These are phyloP conservation scores for Nitzschia sp. DNA, from an alignment of 108 stramenopile species.

Conservation along the genomic window DNA sequence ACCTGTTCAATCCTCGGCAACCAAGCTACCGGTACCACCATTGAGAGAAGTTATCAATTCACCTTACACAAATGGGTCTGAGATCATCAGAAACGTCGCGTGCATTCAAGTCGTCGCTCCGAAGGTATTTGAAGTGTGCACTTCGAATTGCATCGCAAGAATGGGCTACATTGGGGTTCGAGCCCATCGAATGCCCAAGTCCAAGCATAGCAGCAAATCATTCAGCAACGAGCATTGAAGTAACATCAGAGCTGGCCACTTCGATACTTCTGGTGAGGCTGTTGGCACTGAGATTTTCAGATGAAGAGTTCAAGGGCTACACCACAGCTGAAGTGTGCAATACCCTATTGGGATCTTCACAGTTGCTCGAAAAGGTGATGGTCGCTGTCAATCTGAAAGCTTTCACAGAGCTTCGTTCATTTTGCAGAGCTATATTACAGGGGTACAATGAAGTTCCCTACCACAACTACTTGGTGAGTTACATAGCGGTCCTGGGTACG, in stretches of 20 bases:
- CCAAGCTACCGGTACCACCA: too few relatives aligned
- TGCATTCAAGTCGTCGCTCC: not conserved
- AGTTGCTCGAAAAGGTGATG: not conserved
- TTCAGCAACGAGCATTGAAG: constrained; percentile 6
- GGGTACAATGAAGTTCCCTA: constrained; percentile 56
- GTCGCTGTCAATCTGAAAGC: constrained; percentile 29
- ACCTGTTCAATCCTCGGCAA: too few relatives aligned
- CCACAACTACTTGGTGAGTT: constrained; percentile 41
- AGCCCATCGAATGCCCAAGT: not conserved
- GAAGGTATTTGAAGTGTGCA: constrained; percentile 2
- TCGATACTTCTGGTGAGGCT: constrained; percentile 7
- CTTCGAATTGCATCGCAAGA: not conserved
- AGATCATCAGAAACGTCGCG: not conserved
- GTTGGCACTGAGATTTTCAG: not conserved
- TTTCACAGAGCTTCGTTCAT: constrained; percentile 41
- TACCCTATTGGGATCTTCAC: not conserved
- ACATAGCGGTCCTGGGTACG: not conserved
- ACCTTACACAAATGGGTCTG: too few relatives aligned
- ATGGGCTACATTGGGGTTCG: not conserved
- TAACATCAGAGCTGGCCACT: constrained; percentile 4
- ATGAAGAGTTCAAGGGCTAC: not conserved
- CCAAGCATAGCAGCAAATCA: not conserved
- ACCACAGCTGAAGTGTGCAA: not conserved
- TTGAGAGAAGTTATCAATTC: too few relatives aligned
- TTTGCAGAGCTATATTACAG: constrained; percentile 35